Evolutionary conservation across 176 grass and related monocot species (phyloP), one percentile per base, ranked within the genome.

Genomic region (Musa beccarii): DNA sequence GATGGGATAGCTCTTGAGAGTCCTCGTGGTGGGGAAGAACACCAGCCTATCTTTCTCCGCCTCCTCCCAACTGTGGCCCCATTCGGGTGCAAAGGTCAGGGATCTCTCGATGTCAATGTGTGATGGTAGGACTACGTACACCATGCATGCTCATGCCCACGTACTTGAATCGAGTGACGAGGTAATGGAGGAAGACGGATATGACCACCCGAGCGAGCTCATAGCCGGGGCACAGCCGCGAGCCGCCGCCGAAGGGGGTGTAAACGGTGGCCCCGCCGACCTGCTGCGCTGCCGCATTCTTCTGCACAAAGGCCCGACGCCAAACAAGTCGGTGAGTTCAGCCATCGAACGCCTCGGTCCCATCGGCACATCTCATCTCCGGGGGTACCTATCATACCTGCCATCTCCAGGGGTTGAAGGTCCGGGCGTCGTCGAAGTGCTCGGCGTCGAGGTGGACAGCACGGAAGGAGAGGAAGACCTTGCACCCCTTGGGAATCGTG

Each of bases 381-480:
- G 15, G 34, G 4, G 34, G 34, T 6, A 5, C 34, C 34, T 43
- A 43, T 22, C 22, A 22, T 43, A 92, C 87, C 87, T 87, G 83
- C 95, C 95, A 98, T 86, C 95, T 91, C 95, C 90, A 93, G 50
- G 95, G 95, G 61, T 98, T 68, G 59, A 98, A 98, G 13, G 79
- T 83, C 14, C 90, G 69, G 7, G 95, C 95, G 62, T 90, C 87
- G 66, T 93, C 86, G 10, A 89, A 98, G 69, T 91, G 83, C 68
- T 98, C 90, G 0, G 66, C 59, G 21, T 87, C 88, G 50, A 98
- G 86, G 78, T 98, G 94, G 62, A 98, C 95, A 21, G 90, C 90
- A 68, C 95, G 84, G 84, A 98, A 89, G 54, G 95, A 98, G 54
- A 86, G 82, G 78, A 98, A 98, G 63, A 94, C 81, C 53, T 91